Percentiles rank a stretch among this genome's conserved stretches.
These are phyloP conservation scores for Cladosporium oxysporum DNA, from an alignment of 2,329 filamentous ascomycete genomes.

Conservation along the genomic window DNA sequence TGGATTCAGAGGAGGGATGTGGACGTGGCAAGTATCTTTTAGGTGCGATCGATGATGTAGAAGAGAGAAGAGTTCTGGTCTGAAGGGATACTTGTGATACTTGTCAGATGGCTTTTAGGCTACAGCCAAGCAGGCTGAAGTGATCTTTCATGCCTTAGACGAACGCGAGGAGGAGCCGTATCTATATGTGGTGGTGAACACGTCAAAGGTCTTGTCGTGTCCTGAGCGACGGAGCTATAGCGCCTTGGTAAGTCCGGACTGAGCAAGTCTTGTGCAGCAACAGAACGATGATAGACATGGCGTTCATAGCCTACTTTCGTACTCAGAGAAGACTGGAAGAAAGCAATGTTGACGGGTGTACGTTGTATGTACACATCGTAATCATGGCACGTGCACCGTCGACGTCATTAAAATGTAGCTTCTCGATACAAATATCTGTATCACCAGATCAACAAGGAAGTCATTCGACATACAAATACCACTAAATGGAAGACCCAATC, in stretches of 20 bases:
- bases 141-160: no score
- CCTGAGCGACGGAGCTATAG: neutral
- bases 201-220: neutral
- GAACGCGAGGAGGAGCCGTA: neutral
- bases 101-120: neutral
- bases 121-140: no score
- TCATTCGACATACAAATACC: neutral
- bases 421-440: neutral
- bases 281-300: neutral
- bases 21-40: neutral
- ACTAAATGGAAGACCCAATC: conserved; percentile 2
- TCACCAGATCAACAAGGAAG: neutral
- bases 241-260: neutral
- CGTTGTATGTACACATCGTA: neutral
- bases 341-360: neutral
- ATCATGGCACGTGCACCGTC: neutral
- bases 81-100: neutral
- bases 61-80: neutral
- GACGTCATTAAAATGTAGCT: neutral
- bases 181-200: neutral
- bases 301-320: neutral
- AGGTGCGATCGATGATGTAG: no score
- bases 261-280: neutral
- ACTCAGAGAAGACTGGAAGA: neutral
- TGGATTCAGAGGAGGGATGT: neutral